Conservation (phyloP, 768 basidiomycete genomes). For the Suillus americanus region DNA sequence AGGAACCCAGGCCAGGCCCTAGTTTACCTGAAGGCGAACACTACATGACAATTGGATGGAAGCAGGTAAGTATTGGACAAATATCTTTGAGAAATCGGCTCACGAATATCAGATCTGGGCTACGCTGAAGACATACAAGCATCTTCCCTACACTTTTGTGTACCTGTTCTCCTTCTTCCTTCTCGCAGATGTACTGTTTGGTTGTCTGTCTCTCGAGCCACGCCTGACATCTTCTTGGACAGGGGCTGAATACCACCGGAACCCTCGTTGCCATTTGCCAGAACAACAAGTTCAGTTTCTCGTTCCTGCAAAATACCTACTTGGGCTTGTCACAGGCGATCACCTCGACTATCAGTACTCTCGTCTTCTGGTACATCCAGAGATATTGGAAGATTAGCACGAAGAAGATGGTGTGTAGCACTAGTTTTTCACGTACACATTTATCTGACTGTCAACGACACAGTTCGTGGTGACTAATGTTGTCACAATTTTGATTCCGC, state of each 20-base stretch:
- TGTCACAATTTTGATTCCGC: slow-evolving; percentile 72
- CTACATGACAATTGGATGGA: slow-evolving; percentile 85
- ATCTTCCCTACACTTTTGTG: slow-evolving; percentile 78
- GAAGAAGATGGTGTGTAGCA: slow-evolving; percentile 66
- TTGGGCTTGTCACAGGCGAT: slow-evolving; percentile 74
- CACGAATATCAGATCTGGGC: slow-evolving; percentile 61
- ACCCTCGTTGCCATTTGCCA: slow-evolving; percentile 77
- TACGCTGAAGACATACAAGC: slow-evolving; percentile 71
- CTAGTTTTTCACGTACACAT: neutral
- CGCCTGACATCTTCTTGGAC: slow-evolving; percentile 8
- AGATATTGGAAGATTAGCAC: slow-evolving; percentile 75
- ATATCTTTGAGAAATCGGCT: neutral
- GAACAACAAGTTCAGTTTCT: slow-evolving; percentile 78
- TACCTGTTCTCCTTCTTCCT: slow-evolving; percentile 78
- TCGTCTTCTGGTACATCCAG: slow-evolving; percentile 86
- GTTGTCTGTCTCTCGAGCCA: neutral
- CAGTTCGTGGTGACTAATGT: slow-evolving; percentile 79
- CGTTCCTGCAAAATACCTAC: slow-evolving; percentile 80
- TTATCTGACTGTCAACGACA: neutral
- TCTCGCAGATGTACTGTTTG: slow-evolving; percentile 65
- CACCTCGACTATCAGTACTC: slow-evolving; percentile 68
- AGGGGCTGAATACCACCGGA: slow-evolving; percentile 82
- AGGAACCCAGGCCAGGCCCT: slow-evolving; percentile 82
- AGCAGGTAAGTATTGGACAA: slow-evolving; percentile 49
- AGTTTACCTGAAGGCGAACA: slow-evolving; percentile 71